Conservation (phyloP, 2,329 filamentous ascomycete species). For the Alternaria arborescens region DNA sequence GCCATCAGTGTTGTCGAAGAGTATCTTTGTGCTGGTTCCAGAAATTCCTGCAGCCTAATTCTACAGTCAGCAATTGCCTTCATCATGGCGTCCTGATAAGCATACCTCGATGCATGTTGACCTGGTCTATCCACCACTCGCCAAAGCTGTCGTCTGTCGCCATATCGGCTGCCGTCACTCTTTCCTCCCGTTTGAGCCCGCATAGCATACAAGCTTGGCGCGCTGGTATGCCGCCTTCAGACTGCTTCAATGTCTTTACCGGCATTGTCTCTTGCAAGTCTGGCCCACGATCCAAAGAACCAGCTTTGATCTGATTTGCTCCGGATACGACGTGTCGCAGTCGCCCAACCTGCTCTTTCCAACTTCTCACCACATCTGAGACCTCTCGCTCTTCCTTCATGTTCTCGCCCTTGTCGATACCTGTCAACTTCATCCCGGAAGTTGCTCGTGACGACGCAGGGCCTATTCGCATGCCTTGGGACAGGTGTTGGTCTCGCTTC, state of each 20-base stretch:
- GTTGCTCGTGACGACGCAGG: slow-evolving; percentile 72
- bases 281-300: slow-evolving; percentile 64
- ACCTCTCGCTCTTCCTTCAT: slow-evolving; percentile 85
- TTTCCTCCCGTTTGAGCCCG: slow-evolving; percentile 86
- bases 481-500: slow-evolving; percentile 86
- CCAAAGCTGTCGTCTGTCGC: slow-evolving; percentile 89
- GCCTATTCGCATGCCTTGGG: slow-evolving; percentile 87
- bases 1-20: slow-evolving; percentile 70
- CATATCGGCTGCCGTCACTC: slow-evolving; percentile 77
- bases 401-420: slow-evolving; percentile 84
- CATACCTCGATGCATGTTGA: slow-evolving; percentile 70
- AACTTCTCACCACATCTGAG: slow-evolving; percentile 76
- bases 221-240: slow-evolving; percentile 75
- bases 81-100: not conserved
- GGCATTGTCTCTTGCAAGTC: slow-evolving; percentile 75
- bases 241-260: slow-evolving; percentile 68
- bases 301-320: slow-evolving; percentile 61
- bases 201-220: slow-evolving; percentile 83
- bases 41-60: slow-evolving; percentile 77
- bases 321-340: slow-evolving; percentile 76
- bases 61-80: slow-evolving; percentile 40
- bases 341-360: slow-evolving; percentile 78
- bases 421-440: slow-evolving; percentile 90
- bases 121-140: slow-evolving; percentile 90
- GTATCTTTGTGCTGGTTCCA: slow-evolving; percentile 80